These are phyloP conservation scores for Thalassiosira livingstoniorum DNA, from an alignment of 352 stramenopile species.

Conservation along the genomic window DNA sequence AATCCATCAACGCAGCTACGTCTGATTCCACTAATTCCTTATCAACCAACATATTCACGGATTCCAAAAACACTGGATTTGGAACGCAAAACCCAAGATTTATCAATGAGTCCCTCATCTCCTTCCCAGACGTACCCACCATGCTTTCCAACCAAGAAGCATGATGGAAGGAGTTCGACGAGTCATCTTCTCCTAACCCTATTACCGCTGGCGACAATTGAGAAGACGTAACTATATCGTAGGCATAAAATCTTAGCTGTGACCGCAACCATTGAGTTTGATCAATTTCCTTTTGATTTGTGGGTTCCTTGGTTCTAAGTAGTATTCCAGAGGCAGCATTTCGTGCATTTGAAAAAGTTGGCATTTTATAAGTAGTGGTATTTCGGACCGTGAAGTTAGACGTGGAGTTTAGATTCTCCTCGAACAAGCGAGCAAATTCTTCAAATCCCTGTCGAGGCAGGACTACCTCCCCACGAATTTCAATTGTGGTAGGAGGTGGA, in stretches of 20 bases:
- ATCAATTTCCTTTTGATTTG: constrained; percentile 44
- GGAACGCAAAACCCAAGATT: constrained; percentile 68
- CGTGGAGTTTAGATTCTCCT: constrained; percentile 4
- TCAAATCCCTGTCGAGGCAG: constrained; percentile 75
- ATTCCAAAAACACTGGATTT: constrained; percentile 51
- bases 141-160: constrained; percentile 13
- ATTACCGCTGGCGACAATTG: no score
- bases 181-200: no score
- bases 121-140: constrained; percentile 30
- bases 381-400: neutral
- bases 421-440: constrained; percentile 16
- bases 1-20: constrained; percentile 68
- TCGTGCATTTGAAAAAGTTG: constrained; percentile 76
- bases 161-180: no score
- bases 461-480: constrained; percentile 87
- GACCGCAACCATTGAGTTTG: constrained; percentile 54
- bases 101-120: constrained; percentile 54
- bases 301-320: constrained; percentile 62
- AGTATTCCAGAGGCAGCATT: constrained; percentile 84
- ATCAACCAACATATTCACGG: constrained; percentile 31
- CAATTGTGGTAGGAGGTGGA: constrained; percentile 49
- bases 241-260: constrained; percentile 78
- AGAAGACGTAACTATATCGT: constrained; percentile 67
- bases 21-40: constrained; percentile 42
- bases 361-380: neutral